These are phyloP conservation scores for Vaucheria bursata DNA, from an alignment of 352 stramenopile species.

Conservation along the genomic window DNA sequence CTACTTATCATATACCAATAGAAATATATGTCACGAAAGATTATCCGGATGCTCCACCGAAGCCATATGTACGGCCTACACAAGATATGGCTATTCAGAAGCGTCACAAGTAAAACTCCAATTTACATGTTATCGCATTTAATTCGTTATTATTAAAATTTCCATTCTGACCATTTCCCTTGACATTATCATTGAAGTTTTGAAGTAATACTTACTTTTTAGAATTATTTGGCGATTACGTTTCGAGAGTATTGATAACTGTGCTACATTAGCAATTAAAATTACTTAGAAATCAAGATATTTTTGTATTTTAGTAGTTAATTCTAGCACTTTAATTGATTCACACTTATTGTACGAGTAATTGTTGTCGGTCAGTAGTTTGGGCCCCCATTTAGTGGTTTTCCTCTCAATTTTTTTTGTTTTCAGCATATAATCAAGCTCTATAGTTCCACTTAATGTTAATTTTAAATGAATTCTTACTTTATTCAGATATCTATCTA, in stretches of 20 bases:
- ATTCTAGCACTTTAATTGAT: too few relatives aligned
- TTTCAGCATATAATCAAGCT: too few relatives aligned
- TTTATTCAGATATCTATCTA: background rate
- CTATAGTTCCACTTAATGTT: too few relatives aligned
- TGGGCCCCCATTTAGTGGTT: too few relatives aligned
- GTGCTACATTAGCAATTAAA: background rate
- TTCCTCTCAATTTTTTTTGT: too few relatives aligned
- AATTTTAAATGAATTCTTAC: too few relatives aligned
- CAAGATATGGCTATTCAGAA: conserved; percentile 28
- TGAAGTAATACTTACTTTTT: background rate
- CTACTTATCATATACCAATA: conserved; percentile 44
- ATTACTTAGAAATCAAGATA: background rate
- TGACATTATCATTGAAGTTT: background rate
- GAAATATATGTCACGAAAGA: conserved; percentile 47
- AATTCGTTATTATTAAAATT: background rate
- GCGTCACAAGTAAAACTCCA: background rate
- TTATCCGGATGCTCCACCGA: conserved; percentile 37
- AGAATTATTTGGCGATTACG: background rate
- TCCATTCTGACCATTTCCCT: background rate
- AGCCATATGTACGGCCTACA: conserved; percentile 45
- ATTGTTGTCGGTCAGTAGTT: too few relatives aligned
- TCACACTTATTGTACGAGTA: too few relatives aligned
- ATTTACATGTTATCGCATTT: background rate
- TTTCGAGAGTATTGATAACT: background rate
- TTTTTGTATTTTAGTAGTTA: too few relatives aligned